Evolutionary conservation across 2,329 filamentous ascomycete species (phyloP).

Genomic region (Xylaria sp.): DNA sequence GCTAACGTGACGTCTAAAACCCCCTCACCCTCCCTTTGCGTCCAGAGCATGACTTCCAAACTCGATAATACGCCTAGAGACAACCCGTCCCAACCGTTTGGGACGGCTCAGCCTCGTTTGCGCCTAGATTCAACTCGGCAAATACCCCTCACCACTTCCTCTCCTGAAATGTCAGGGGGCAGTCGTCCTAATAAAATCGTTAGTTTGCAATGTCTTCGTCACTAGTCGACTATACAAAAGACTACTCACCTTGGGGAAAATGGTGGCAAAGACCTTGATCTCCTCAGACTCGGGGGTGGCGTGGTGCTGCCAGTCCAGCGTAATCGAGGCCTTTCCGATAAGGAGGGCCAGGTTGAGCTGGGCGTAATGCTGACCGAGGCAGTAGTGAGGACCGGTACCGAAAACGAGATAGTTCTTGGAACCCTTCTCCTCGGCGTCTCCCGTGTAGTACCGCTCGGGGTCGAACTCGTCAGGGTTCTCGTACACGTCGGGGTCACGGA

Average conservation of each 20-base stretch:
- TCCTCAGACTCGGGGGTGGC: constrained; percentile 83
- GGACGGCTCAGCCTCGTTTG: not conserved
- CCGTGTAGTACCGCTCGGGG: constrained; percentile 88
- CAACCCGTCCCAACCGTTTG: not conserved
- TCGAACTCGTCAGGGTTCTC: constrained; percentile 86
- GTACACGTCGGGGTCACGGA: constrained; percentile 92
- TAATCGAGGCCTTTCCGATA: constrained; percentile 85
- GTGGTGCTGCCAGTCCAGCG: constrained; percentile 88
- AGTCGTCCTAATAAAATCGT: constrained; percentile 69
- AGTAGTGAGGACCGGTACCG: constrained; percentile 94
- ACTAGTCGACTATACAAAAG: not conserved
- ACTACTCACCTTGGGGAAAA: constrained; percentile 85
- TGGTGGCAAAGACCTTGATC: constrained; percentile 97
- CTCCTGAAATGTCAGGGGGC: constrained; percentile 72
- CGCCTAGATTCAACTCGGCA: not conserved
- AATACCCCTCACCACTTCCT: constrained; percentile 47
- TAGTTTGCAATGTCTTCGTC: constrained; percentile 30
- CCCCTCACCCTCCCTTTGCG: constrained; percentile 1
- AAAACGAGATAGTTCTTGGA: constrained; percentile 97
- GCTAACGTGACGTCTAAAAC: not conserved
- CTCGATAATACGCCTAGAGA: not conserved
- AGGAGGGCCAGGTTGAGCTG: constrained; percentile 86
- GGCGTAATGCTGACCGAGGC: constrained; percentile 90
- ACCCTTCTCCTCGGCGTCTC: constrained; percentile 82
- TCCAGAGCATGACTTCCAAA: not conserved